These are phyloP conservation scores for Stagonosporopsis chrysanthemi DNA, from an alignment of 2,329 filamentous ascomycete species.

Conservation along the genomic window DNA sequence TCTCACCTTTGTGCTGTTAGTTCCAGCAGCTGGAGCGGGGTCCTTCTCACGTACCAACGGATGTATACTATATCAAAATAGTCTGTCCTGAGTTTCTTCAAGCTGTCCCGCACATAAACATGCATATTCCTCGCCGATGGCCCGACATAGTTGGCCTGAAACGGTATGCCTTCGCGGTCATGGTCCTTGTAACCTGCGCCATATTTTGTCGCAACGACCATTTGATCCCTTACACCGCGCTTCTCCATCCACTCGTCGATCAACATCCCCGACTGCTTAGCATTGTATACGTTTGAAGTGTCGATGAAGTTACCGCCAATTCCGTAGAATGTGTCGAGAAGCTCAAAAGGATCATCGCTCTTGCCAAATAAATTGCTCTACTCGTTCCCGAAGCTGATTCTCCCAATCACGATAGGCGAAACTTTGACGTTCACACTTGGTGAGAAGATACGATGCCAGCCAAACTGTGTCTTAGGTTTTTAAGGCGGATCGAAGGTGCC, in stretches of 20 bases:
- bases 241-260: slow-evolving; percentile 54
- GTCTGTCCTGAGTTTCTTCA: slow-evolving; percentile 33
- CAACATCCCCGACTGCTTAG: slow-evolving; percentile 49
- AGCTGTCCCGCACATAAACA: slow-evolving; percentile 16
- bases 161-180: slow-evolving; percentile 14
- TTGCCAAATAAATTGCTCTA: slow-evolving; percentile 67
- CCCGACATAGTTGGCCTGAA: slow-evolving; percentile 22
- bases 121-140: slow-evolving; percentile 57
- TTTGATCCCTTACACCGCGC: slow-evolving; percentile 46
- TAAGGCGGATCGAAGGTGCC: slow-evolving; percentile 18
- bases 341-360: slow-evolving; percentile 65
- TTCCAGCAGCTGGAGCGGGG: background rate
- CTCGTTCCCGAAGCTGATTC: slow-evolving; percentile 71
- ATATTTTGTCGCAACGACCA: slow-evolving; percentile 53
- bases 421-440: slow-evolving; percentile 67
- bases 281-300: slow-evolving; percentile 56
- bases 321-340: slow-evolving; percentile 72
- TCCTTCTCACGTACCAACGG: slow-evolving; percentile 44
- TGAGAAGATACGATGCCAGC: slow-evolving; percentile 70
- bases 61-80: slow-evolving; percentile 65
- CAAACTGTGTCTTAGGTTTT: slow-evolving; percentile 51
- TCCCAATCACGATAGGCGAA: slow-evolving; percentile 59
- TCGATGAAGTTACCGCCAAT: slow-evolving; percentile 77
- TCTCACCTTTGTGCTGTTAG: slow-evolving; percentile 44
- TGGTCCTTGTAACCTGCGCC: slow-evolving; percentile 30